phyloP scores from a whole-genome alignment of 352 stramenopile species.

The Pythium dissotocum region DNA sequence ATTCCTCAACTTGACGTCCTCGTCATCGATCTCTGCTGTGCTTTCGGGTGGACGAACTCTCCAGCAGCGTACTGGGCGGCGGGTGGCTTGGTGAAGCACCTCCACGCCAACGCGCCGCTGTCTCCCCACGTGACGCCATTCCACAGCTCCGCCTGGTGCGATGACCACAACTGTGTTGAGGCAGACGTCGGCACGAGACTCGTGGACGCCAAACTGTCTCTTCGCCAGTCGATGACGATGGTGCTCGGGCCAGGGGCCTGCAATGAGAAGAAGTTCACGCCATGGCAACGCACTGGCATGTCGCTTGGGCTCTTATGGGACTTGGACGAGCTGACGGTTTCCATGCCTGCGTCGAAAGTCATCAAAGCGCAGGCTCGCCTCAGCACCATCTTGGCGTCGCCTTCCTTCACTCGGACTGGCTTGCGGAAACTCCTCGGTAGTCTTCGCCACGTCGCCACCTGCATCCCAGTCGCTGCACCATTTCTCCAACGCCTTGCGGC shows the following conservation, averaged over 20 bases:
- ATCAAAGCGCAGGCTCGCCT: conserved; percentile 2
- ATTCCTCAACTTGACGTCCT: background rate
- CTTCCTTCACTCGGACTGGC: background rate
- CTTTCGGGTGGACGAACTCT: conserved; percentile 17
- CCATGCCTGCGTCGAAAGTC: conserved; percentile 15
- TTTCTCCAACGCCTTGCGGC: background rate
- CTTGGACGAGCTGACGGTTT: background rate
- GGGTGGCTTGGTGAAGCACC: conserved; percentile 24
- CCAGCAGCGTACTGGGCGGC: conserved; percentile 29
- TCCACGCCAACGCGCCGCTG: background rate
- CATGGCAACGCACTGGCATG: background rate
- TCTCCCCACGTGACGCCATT: background rate
- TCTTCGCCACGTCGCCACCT: conserved; percentile 1
- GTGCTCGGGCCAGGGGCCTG: conserved; percentile 18
- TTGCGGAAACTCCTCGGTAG: background rate
- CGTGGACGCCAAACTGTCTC: conserved; percentile 19
- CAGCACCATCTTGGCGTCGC: background rate
- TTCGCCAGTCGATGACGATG: conserved; percentile 21
- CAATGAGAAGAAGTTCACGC: conserved; percentile 21
- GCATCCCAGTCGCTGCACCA: background rate
- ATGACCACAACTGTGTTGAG: conserved; percentile 33
- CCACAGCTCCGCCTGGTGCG: conserved; percentile 28
- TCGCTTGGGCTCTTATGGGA: conserved; percentile 18
- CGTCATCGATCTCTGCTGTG: conserved; percentile 29
- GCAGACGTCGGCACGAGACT: conserved; percentile 7